Conservation (phyloP, 805 yeast genomes). For the Candida sonorensis region DNA sequence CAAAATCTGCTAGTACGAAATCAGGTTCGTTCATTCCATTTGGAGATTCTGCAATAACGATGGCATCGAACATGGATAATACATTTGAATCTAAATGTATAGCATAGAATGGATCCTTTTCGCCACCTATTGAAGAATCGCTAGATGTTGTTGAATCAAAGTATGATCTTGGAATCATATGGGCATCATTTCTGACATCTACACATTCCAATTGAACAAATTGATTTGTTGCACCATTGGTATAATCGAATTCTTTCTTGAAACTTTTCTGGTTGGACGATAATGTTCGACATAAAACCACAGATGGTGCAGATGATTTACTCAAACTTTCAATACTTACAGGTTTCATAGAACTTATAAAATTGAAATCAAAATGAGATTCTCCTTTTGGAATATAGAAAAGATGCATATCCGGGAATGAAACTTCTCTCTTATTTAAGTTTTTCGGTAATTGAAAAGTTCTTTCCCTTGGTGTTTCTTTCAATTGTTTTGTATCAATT, state of each 20-base stretch:
- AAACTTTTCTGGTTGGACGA: constrained; percentile 10
- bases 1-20: constrained; percentile 34
- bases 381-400: constrained; percentile 28
- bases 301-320: constrained; percentile 18
- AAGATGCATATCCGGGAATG: constrained; percentile 27
- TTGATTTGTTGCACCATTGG: constrained; percentile 29
- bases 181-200: constrained; percentile 32
- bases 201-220: constrained; percentile 38
- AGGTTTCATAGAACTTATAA: constrained; percentile 25
- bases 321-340: constrained; percentile 18
- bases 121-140: constrained; percentile 54
- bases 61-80: constrained; percentile 38
- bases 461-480: constrained; percentile 24
- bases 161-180: constrained; percentile 46
- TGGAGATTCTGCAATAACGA: constrained; percentile 39
- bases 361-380: constrained; percentile 22
- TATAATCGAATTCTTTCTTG: constrained; percentile 30
- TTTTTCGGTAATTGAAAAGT: constrained; percentile 22
- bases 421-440: constrained; percentile 10
- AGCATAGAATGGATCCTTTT: constrained; percentile 40
- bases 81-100: constrained; percentile 34
- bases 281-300: constrained; percentile 24
- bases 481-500: constrained; percentile 27
- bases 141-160: constrained; percentile 27
- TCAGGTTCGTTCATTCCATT: constrained; percentile 14